Evolutionary conservation across 2,329 filamentous ascomycete species (phyloP).

Genomic region (Chaetomium sp.): DNA sequence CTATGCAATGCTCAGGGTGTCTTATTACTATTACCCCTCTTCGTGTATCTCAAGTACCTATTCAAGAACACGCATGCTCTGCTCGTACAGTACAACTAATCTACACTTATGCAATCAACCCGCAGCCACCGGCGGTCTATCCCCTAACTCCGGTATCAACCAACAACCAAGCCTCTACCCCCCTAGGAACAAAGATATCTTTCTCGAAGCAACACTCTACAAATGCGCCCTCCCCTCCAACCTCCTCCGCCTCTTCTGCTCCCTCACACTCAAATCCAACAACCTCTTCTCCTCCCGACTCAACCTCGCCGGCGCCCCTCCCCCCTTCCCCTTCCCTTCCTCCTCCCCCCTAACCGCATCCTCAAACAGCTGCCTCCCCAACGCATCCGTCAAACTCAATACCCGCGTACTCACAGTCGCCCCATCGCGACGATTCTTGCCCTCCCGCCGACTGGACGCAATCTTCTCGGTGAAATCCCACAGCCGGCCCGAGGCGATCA

Average conservation of each 20-base stretch:
- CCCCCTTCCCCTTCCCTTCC: slow-evolving; percentile 27
- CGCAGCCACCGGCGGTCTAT: too few relatives aligned
- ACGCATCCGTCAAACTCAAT: slow-evolving; percentile 64
- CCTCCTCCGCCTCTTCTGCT: slow-evolving; percentile 42
- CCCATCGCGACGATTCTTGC: slow-evolving; percentile 93
- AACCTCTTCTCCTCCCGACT: slow-evolving; percentile 45
- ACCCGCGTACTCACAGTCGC: slow-evolving; percentile 82
- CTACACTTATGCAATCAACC: too few relatives aligned
- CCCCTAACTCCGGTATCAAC: too few relatives aligned
- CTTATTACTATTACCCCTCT: too few relatives aligned
- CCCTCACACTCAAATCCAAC: slow-evolving; percentile 38
- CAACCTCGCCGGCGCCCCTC: slow-evolving; percentile 35
- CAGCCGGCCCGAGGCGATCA: slow-evolving; percentile 66
- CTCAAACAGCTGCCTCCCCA: slow-evolving; percentile 65
- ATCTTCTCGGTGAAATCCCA: slow-evolving; percentile 94
- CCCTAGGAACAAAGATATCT: neutral
- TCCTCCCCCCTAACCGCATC: slow-evolving; percentile 39
- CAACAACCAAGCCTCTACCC: neutral
- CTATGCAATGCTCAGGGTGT: too few relatives aligned
- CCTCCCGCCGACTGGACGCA: slow-evolving; percentile 73
- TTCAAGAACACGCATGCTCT: too few relatives aligned
- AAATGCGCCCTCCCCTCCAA: slow-evolving; percentile 43
- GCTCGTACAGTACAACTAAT: too few relatives aligned
- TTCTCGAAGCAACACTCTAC: slow-evolving; percentile 2
- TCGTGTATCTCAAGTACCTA: too few relatives aligned